Base-by-base conservation (phyloP, 169 alveolate genomes). In the Cryptosporidium sp. region DNA sequence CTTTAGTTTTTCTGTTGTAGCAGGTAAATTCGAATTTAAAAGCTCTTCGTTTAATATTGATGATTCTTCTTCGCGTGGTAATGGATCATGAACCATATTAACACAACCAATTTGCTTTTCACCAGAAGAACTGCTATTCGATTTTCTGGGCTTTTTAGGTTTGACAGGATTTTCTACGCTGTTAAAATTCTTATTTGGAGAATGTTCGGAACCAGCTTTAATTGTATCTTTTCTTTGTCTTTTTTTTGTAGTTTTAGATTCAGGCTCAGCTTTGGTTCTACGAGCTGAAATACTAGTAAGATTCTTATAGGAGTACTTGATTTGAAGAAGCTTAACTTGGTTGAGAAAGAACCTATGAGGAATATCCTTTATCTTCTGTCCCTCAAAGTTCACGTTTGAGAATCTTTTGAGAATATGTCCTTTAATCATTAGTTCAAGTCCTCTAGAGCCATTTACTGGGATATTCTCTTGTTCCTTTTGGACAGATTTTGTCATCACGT, bases 331-430 rank as follows among this genome's bases (percentile, higher is more conserved):
- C 21, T 48, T 60, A 10, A 80, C 14, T 80, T 80, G 89, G 35
- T 80, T 80, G 9, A 80, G 75, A 26, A 80, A 80, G 75, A 61
- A 80, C 26, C 89, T 80, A n/a, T 80, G 75, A 12, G 89, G 89
- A 65, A 80, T 80, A 31, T 80, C 89, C 26, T 80, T 80, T 18
- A 80, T 23, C 33, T 80, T 80, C 39, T 80, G 89, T 10, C 89
- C 89, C 45, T 80, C 75, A 44, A 44, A 80, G 8, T 31, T 10
- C 14, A 80, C 62, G 37, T 31, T 65, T 42, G 73, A 65, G 37
- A 80, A 62, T 0, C 89, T 60, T 39, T 80, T 80, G 16, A 80
- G 51, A 80, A 80, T 80, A 48, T 80, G 56, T 16, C 51, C 53
- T 26, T 65, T 60, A 33, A 80, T 80, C 89, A 80, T 80, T 3